Conservation (phyloP, 2,329 filamentous ascomycete species). For the Boeremia lycopersici region DNA sequence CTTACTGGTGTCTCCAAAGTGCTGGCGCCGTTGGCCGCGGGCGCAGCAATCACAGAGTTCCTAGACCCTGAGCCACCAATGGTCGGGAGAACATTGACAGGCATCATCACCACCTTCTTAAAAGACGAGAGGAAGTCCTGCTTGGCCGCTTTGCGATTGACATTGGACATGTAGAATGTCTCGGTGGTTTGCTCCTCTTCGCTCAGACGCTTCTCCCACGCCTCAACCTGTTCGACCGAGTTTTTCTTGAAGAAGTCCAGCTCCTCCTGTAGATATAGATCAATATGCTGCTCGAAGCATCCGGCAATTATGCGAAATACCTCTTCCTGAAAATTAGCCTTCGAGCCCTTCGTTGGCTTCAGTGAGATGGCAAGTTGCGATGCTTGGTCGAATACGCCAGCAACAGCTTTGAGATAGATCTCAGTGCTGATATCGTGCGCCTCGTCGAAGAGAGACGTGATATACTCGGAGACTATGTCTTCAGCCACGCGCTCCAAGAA, state of each 20-base stretch:
- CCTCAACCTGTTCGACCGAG: conserved; percentile 75
- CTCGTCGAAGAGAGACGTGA: conserved; percentile 85
- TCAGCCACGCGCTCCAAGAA: conserved; percentile 84
- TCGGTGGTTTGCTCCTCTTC: conserved; percentile 91
- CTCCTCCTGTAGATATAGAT: conserved; percentile 91
- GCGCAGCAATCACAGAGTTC: conserved; percentile 39
- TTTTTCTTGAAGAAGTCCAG: conserved; percentile 80
- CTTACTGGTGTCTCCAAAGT: conserved; percentile 34
- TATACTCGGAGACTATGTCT: conserved; percentile 82
- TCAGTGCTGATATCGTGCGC: conserved; percentile 76
- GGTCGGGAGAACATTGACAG: conserved; percentile 84
- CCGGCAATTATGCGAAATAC: conserved; percentile 70
- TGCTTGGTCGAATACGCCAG: conserved; percentile 85
- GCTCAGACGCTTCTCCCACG: conserved; percentile 90
- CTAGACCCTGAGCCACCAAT: conserved; percentile 53
- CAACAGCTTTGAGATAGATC: conserved; percentile 83
- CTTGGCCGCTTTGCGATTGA: conserved; percentile 94
- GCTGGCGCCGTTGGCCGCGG: conserved; percentile 37
- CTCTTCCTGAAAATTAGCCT: conserved; percentile 66
- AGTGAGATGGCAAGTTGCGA: conserved; percentile 77
- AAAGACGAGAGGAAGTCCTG: conserved; percentile 95
- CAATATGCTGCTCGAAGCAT: conserved; percentile 91
- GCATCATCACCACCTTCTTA: conserved; percentile 99
- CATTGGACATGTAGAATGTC: conserved; percentile 93
- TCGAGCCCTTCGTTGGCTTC: conserved; percentile 67